phyloP scores from a whole-genome alignment of 2,329 filamentous ascomycete genomes.

The Monascus ruber region DNA sequence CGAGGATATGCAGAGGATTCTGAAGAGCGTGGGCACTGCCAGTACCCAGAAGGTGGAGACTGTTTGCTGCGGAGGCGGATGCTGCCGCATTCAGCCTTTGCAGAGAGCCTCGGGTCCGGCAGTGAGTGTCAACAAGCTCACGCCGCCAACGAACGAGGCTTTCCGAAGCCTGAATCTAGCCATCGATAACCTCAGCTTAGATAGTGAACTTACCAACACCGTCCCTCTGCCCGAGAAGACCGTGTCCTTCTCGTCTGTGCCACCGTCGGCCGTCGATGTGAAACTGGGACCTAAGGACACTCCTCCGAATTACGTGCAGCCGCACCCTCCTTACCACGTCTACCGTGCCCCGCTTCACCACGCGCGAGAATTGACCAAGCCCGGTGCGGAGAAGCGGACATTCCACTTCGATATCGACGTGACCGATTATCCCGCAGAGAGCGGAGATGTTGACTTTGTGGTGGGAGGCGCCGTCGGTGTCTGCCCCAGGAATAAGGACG shows the following conservation, averaged over 20 bases:
- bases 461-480: slow-evolving; percentile 93
- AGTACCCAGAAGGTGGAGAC: slow-evolving; percentile 52
- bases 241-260: slow-evolving; percentile 47
- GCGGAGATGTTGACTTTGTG: slow-evolving; percentile 76
- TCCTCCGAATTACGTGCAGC: slow-evolving; percentile 82
- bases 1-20: slow-evolving; percentile 46
- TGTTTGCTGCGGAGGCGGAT: slow-evolving; percentile 54
- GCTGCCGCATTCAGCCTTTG: slow-evolving; percentile 49
- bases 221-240: slow-evolving; percentile 64
- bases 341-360: slow-evolving; percentile 80
- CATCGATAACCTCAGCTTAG: slow-evolving; percentile 59
- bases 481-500: slow-evolving; percentile 71
- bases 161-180: slow-evolving; percentile 69
- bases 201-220: slow-evolving; percentile 59
- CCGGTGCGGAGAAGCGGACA: slow-evolving; percentile 88
- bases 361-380: slow-evolving; percentile 73
- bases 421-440: slow-evolving; percentile 80
- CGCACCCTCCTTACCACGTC: slow-evolving; percentile 85
- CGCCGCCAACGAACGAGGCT: slow-evolving; percentile 67
- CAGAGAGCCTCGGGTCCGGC: slow-evolving; percentile 30
- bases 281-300: slow-evolving; percentile 39
- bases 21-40: slow-evolving; percentile 41
- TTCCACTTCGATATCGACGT: slow-evolving; percentile 97
- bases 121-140: slow-evolving; percentile 38
- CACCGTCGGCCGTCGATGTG: slow-evolving; percentile 22